A percentile compares a stretch with the other conserved stretches of the same genome.
phyloP scores from a whole-genome alignment of 805 yeast species.

The Yarrowia porcina region DNA sequence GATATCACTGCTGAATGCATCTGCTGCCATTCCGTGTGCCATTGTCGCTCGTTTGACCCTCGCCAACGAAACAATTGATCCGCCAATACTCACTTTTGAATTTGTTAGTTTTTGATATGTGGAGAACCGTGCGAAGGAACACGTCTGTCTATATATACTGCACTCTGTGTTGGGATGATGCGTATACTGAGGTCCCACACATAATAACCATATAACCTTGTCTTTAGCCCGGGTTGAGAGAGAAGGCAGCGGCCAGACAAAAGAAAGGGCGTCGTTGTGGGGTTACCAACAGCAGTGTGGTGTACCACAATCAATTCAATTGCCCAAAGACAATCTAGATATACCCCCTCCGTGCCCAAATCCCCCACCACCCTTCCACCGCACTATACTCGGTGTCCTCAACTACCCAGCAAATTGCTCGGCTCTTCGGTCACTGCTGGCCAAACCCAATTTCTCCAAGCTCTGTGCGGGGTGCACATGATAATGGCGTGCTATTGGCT shows the following conservation, averaged over 20 bases:
- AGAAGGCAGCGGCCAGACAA: not conserved
- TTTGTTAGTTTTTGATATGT: constrained; percentile 8
- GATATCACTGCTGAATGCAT: not conserved
- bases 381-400: not conserved
- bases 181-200: not conserved
- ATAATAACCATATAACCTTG: constrained; percentile 10
- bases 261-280: not conserved
- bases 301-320: not conserved
- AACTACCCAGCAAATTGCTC: constrained; percentile 5
- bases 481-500: constrained; percentile 25
- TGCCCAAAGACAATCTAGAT: not conserved
- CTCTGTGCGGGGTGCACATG: constrained; percentile 24
- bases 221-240: not conserved
- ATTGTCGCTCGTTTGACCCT: not conserved
- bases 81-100: constrained; percentile 21
- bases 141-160: constrained; percentile 22
- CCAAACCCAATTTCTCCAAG: not conserved
- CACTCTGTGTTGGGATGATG: not conserved
- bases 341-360: not conserved
- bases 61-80: not conserved
- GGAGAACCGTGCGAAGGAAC: not conserved
- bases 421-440: constrained; percentile 13
- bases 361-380: not conserved
- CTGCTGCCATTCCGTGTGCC: too few species aligned
- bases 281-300: not conserved